Evolutionary conservation across 768 basidiomycete genomes (phyloP), one percentile per base, ranked within the genome.

Genomic region (Suillus plorans): DNA sequence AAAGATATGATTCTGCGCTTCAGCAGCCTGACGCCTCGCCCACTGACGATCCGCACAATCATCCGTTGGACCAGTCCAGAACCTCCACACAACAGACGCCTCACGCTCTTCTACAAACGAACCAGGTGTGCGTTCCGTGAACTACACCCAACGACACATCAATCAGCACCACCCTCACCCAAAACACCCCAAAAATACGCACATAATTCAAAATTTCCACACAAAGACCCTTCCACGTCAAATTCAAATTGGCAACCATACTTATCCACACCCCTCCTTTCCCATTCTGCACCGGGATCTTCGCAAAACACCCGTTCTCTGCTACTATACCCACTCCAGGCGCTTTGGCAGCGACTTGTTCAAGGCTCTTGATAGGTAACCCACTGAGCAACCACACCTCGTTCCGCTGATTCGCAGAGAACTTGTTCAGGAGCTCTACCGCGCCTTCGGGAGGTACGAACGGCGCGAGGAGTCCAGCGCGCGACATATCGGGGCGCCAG

Each of bases 1-100:
- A 71, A 92, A 94, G 67, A 94, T 92, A 70, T 95, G 94, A 76
- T 95, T 95, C 76, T 95, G 94, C 25, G 94, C 94, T 73, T 94
- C 93, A 0, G 92, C 91, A 1, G 94, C 94, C 72, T 95, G 93
- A 25, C 94, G 80, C 39, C 89, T 84, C 0, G 92, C 94, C 94
- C 94, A 95, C 63, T 85, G 86, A 13, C 89, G 81, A 70, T 92
- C 90, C 0, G 86, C 74, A 47, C 79, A 77, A 44, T 86, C 82
- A 42, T 80, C 76, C 5, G 73, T 68, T 16, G 75, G 70, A 1
- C 75, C 88, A 0, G 87, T 89, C 89, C 90, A 93, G 82, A 89
- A 95, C 0, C 92, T 84, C 91, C 93, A 95, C 4, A 94, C 85
- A 66, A 95, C 79, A 12, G 91, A 93, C 0, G 92, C 89, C 42